These are phyloP conservation scores for Russula lepida DNA, from an alignment of 768 basidiomycete species.

Conservation along the genomic window DNA sequence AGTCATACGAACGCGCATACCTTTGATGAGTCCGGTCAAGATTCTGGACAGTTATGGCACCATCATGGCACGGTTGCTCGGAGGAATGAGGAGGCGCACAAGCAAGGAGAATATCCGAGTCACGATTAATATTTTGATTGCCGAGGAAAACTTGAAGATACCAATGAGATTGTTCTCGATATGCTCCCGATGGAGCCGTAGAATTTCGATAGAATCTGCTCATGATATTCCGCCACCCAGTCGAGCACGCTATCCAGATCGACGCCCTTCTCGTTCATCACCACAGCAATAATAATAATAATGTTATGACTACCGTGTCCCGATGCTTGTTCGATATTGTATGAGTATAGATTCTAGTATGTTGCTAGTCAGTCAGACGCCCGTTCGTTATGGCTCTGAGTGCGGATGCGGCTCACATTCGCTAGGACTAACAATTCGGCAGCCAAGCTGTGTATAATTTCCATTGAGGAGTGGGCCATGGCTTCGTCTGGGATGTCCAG, in stretches of 20 bases:
- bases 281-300: constrained; percentile 33
- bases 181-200: no score
- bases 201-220: constrained; percentile 27
- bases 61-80: no score
- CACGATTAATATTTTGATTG: no score
- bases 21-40: no score
- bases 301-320: constrained; percentile 36
- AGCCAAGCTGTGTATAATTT: constrained; percentile 24
- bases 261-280: constrained; percentile 32
- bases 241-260: constrained; percentile 32
- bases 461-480: constrained; percentile 33
- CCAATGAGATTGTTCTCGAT: no score
- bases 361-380: constrained; percentile 6
- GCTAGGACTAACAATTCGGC: constrained; percentile 34
- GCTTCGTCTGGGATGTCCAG: constrained; percentile 37
- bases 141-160: no score
- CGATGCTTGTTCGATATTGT: constrained; percentile 33
- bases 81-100: no score
- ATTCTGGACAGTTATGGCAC: no score
- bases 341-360: constrained; percentile 37
- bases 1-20: no score
- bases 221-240: constrained; percentile 31
- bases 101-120: no score
- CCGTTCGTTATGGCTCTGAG: not conserved
- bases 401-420: constrained; percentile 28